Base-by-base conservation (phyloP, 202 grass and related monocot species). In the Elaeis oleifera region DNA sequence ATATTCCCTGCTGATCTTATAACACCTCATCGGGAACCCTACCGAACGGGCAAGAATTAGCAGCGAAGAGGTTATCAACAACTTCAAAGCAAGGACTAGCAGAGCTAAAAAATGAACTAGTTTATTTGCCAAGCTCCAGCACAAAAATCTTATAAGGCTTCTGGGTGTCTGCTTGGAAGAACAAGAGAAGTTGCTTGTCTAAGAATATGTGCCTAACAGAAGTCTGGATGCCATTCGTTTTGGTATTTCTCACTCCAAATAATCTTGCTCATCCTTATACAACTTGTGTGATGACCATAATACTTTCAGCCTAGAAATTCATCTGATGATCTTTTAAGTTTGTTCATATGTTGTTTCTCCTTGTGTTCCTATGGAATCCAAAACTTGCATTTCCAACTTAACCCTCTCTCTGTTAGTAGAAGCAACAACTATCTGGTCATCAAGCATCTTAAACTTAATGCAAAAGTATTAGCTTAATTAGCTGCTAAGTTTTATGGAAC, bases 191-290 rank as follows among this genome's bases (percentile, higher is more conserved):
- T 36, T 77, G 18, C 74, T 70, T 0, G 59, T 58, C n/a, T 77
- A 63, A 21, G 74, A 77, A 61, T 77, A 70, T 23, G 32, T 77
- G 23, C 65, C 65, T 48, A 70, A 77, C 3, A 67, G 65, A 63
- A 77, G 74, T 55, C 50, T 70, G 17, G 74, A 77, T 50, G 70
- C 18, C n/a, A 61, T 70, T 50, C 57, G 70, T 44, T 77, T 77
- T 16, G 65, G 74, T 70, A 77, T 9, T 36, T 36, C 18, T 25
- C 3, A 1, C 9, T 28, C 5, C 31, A 36, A 2, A 36, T 6
- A 61, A 2, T 5, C 26, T 53, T 3, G 3, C 21, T 19, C 3
- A 1, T 53, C 36, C 21, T 3, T 9, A 5, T 27, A n/a, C 1
- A 36, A 9, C 32, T 36, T 36, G 0, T 1, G 32, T 36, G 32